Evolutionary conservation across 1,284 basidiomycete species (phyloP).

Genomic region (Leccinum laetum): DNA sequence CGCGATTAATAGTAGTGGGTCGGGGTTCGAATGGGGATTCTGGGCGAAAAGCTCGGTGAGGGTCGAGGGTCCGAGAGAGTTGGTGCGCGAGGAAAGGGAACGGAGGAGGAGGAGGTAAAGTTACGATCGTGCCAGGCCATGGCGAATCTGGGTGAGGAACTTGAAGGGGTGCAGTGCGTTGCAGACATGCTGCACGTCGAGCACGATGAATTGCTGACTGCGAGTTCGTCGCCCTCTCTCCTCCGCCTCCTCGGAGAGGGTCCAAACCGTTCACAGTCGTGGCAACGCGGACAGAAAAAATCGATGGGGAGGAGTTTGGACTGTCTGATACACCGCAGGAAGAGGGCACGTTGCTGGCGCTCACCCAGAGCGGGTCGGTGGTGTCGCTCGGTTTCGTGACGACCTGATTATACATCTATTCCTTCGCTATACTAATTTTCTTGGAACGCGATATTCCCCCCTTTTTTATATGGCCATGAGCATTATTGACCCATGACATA

Average conservation of each 20-base stretch:
- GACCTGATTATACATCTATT: slow-evolving; percentile 7
- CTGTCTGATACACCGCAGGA: slow-evolving; percentile 2
- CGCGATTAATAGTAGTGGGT: slow-evolving; percentile 1
- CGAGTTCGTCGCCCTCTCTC: slow-evolving; percentile 31
- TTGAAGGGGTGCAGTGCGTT: slow-evolving; percentile 29
- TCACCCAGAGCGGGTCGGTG: slow-evolving; percentile 23
- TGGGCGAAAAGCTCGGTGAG: slow-evolving; percentile 7
- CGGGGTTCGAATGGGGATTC: slow-evolving; percentile 24
- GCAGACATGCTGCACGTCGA: slow-evolving; percentile 33
- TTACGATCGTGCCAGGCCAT: background rate
- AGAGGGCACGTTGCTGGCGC: slow-evolving; percentile 11
- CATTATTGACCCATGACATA: background rate
- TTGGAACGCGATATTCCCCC: slow-evolving; percentile 11
- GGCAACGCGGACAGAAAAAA: slow-evolving; percentile 13
- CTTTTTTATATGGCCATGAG: background rate
- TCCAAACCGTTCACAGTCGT: slow-evolving; percentile 20
- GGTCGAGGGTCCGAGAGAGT: slow-evolving; percentile 10
- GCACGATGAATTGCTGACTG: slow-evolving; percentile 7
- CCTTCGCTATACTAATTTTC: slow-evolving; percentile 12
- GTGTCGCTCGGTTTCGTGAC: slow-evolving; percentile 33
- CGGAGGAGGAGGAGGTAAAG: slow-evolving; percentile 12
- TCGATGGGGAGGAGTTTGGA: slow-evolving; percentile 8
- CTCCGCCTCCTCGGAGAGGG: slow-evolving; percentile 29
- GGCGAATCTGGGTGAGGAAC: background rate
- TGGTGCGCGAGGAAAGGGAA: slow-evolving; percentile 20